Evolutionary conservation across 345 rosid genomes (phyloP).

Genomic region (Moricandia moricandioides): DNA sequence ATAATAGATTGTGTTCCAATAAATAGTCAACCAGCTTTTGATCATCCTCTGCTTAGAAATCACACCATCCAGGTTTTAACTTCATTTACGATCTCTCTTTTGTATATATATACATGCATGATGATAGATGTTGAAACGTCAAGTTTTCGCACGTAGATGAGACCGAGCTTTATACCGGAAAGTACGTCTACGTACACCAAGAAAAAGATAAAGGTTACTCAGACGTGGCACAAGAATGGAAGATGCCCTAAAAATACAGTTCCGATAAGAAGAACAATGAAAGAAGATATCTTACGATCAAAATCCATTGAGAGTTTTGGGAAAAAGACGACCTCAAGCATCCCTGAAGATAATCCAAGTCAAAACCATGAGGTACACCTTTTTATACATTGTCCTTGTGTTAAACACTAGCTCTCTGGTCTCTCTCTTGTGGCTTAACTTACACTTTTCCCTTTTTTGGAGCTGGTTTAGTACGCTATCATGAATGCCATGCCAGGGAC

Average conservation of each 20-base stretch:
- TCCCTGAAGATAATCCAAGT: conserved; percentile 30
- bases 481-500: conserved; percentile 36
- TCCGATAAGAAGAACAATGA: conserved; percentile 55
- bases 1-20: conserved; percentile 38
- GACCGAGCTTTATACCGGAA: conserved; percentile 51
- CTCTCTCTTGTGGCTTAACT: background rate
- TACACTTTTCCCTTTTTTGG: background rate
- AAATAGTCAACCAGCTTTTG: conserved; percentile 34
- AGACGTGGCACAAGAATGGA: conserved; percentile 53
- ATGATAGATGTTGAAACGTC: background rate
- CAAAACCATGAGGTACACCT: conserved; percentile 24
- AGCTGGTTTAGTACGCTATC: conserved; percentile 44
- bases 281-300: conserved; percentile 50
- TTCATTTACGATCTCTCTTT: background rate
- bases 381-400: background rate
- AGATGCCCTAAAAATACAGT: conserved; percentile 49
- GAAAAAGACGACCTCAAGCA: conserved; percentile 26
- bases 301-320: conserved; percentile 28
- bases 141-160: conserved; percentile 39
- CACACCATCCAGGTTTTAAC: conserved; percentile 39
- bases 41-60: conserved; percentile 38
- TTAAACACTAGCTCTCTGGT: background rate
- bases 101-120: background rate
- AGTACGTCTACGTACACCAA: conserved; percentile 36
- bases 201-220: conserved; percentile 25